Evolutionary conservation across 345 rosid species (phyloP).

Genomic region (Eucalyptus leucophloia): DNA sequence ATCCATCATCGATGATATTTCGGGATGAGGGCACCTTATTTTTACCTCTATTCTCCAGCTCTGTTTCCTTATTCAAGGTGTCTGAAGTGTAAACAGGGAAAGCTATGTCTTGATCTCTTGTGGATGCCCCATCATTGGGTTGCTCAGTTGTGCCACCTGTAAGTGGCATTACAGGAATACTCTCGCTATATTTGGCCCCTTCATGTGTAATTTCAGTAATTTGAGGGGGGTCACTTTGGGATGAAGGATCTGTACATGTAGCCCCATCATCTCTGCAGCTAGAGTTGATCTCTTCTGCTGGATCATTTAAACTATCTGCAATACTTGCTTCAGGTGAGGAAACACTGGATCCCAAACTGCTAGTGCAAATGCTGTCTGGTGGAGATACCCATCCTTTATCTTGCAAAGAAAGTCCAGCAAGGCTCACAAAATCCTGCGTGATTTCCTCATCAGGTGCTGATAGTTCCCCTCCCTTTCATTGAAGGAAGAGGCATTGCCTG

Average conservation of each 20-base stretch:
- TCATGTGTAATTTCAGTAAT: neutral
- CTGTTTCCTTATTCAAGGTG: neutral
- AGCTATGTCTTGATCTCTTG: conserved; percentile 11
- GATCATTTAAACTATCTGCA: conserved; percentile 18
- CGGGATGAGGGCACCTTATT: conserved; percentile 15
- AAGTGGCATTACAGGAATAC: neutral
- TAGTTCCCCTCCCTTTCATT: conserved; percentile 28
- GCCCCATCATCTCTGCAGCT: neutral
- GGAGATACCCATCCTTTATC: conserved; percentile 75
- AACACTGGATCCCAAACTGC: conserved; percentile 36
- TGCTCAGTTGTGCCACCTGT: conserved; percentile 1
- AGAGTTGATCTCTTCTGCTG: conserved; percentile 12
- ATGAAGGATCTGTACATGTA: conserved; percentile 8
- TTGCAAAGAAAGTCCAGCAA: conserved; percentile 25
- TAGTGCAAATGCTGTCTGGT: conserved; percentile 58
- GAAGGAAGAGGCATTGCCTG: conserved; percentile 21
- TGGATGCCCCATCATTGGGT: conserved; percentile 1
- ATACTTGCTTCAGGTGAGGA: conserved; percentile 25
- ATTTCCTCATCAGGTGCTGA: conserved; percentile 26
- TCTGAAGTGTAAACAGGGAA: conserved; percentile 4
- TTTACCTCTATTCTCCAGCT: conserved; percentile 16
- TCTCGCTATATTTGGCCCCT: conserved; percentile 9
- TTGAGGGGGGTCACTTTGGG: conserved; percentile 20
- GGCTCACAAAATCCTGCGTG: conserved; percentile 16
- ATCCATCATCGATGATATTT: conserved; percentile 27